Percentiles rank a stretch among this genome's conserved stretches.
Evolutionary conservation across 2,329 filamentous ascomycete species (phyloP).

Genomic region (Cephalotrichum gorgonifer): DNA sequence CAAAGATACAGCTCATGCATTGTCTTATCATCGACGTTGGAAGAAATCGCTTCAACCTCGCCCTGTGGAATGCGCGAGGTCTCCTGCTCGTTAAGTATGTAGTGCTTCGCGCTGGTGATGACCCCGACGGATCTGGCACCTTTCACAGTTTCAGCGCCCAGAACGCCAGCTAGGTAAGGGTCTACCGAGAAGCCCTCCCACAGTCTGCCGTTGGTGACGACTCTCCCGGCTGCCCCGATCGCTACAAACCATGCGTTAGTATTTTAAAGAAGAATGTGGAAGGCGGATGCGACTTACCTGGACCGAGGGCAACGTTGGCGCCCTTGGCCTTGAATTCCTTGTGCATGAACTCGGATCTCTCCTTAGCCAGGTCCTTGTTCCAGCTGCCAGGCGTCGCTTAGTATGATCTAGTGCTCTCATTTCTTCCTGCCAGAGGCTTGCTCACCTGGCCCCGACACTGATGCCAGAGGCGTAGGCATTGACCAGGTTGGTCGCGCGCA

Average conservation of each 20-base stretch:
- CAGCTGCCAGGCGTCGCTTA: too few relatives aligned
- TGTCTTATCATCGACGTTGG: constrained; percentile 51
- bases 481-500: too few relatives aligned
- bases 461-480: too few relatives aligned
- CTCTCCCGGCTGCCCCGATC: constrained; percentile 38
- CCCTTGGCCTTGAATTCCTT: constrained; percentile 62
- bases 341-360: too few relatives aligned
- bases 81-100: constrained; percentile 67
- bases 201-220: constrained; percentile 52
- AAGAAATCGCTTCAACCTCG: constrained; percentile 31
- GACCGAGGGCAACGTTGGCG: constrained; percentile 55
- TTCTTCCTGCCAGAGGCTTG: too few relatives aligned
- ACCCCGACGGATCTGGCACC: constrained; percentile 36
- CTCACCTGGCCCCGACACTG: too few relatives aligned
- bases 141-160: constrained; percentile 40
- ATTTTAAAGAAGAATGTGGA: constrained; percentile 31
- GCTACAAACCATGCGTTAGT: neutral
- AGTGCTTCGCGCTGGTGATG: constrained; percentile 34
- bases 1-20: constrained; percentile 55
- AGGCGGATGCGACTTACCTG: constrained; percentile 18
- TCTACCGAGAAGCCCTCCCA: constrained; percentile 48
- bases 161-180: constrained; percentile 44
- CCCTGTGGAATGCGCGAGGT: too few relatives aligned
- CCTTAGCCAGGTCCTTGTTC: too few relatives aligned
- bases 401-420: too few relatives aligned